phyloP scores from a whole-genome alignment of 164 flowering plant species.

The Annona squamosa region DNA sequence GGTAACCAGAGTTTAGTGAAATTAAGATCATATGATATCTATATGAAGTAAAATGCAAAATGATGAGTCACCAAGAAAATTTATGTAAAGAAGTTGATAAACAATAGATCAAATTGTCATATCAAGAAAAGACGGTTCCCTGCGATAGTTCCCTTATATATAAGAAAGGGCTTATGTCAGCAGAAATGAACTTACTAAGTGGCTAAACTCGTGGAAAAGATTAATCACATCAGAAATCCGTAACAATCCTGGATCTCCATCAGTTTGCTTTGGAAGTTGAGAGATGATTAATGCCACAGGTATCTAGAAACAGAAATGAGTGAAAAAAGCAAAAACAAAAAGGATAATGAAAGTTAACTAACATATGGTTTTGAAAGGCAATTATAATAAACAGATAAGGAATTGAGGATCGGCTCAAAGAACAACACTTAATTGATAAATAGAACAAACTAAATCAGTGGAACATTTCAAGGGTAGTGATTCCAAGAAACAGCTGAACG shows the following conservation, averaged over 20 bases:
- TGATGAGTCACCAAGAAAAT: not conserved
- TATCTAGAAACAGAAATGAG: slow-evolving; percentile 37
- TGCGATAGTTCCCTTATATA: too few relatives aligned
- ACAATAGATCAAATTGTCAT: too few relatives aligned
- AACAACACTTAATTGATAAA: too few relatives aligned
- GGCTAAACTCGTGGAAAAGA: slow-evolving; percentile 92
- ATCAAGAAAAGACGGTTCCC: too few relatives aligned
- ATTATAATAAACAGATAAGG: too few relatives aligned
- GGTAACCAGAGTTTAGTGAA: not conserved
- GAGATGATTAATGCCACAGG: slow-evolving; percentile 73
- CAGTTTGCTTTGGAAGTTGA: slow-evolving; percentile 55
- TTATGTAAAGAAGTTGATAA: too few relatives aligned
- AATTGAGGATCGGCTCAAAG: too few relatives aligned
- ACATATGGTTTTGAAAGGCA: not conserved
- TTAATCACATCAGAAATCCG: slow-evolving; percentile 79
- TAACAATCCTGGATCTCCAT: slow-evolving; percentile 46
- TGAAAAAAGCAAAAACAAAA: slow-evolving; percentile 6
- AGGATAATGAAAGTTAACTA: not conserved
- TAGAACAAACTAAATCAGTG: too few relatives aligned
- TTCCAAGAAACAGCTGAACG: too few relatives aligned
- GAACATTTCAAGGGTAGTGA: too few relatives aligned
- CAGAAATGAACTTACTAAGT: slow-evolving; percentile 55
- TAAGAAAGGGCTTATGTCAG: too few relatives aligned
- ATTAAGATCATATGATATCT: not conserved
- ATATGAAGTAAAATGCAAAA: too few relatives aligned